phyloP scores from a whole-genome alignment of 1,139 yeast species.

The Meyerozyma guilliermondii region DNA sequence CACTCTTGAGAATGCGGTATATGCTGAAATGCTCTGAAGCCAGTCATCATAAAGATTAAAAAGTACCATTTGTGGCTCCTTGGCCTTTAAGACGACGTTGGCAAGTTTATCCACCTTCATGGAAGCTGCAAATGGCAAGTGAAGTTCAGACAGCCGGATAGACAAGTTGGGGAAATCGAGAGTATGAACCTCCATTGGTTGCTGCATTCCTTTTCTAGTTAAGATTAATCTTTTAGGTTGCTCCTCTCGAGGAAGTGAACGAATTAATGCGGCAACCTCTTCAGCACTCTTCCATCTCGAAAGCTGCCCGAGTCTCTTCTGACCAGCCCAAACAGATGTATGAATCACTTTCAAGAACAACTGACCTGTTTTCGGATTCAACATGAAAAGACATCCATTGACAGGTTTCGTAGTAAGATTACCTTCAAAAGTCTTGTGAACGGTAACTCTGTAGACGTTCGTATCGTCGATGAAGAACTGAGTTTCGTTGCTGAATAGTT shows the following conservation, averaged over 20 bases:
- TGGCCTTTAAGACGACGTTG: constrained; percentile 77
- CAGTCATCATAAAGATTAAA: constrained; percentile 94
- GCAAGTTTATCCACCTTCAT: constrained; percentile 77
- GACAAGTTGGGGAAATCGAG: constrained; percentile 92
- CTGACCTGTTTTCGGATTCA: constrained; percentile 89
- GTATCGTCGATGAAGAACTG: constrained; percentile 89
- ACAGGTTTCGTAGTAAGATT: constrained; percentile 88
- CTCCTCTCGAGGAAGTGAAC: constrained; percentile 88
- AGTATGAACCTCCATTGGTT: constrained; percentile 96
- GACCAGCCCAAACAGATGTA: constrained; percentile 96
- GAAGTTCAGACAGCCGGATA: constrained; percentile 84
- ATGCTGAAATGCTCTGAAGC: constrained; percentile 77
- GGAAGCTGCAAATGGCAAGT: constrained; percentile 85
- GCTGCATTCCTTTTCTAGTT: constrained; percentile 85
- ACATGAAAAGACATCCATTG: constrained; percentile 86
- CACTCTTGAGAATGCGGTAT: constrained; percentile 89
- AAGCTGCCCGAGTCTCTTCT: constrained; percentile 85
- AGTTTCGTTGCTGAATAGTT: constrained; percentile 76
- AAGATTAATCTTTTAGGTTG: constrained; percentile 92
- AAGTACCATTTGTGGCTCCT: constrained; percentile 88
- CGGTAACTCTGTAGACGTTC: constrained; percentile 90
- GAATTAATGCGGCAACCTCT: constrained; percentile 86
- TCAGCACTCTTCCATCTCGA: constrained; percentile 99
- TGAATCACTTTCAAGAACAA: constrained; percentile 84
- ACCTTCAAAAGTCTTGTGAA: constrained; percentile 90